Evolutionary conservation across 2,329 filamentous ascomycete genomes (phyloP).

Genomic region (Colletotrichum paranaense): DNA sequence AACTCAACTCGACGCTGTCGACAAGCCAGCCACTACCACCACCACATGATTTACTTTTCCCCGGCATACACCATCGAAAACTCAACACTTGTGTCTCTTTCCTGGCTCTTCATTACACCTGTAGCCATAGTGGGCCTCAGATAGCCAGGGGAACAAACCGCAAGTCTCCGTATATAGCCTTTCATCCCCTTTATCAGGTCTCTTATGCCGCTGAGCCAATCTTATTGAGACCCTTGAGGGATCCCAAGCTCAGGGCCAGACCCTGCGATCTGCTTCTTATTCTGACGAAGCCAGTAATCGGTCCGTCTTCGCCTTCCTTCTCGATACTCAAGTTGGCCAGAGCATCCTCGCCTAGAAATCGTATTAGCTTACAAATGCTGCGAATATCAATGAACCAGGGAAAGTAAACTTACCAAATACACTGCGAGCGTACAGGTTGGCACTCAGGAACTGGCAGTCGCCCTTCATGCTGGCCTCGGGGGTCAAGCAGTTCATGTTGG

Average conservation of each 20-base stretch:
- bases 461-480: constrained; percentile 96
- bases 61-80: neutral
- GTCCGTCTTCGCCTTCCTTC: constrained; percentile 94
- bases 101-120: constrained; percentile 21
- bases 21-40: constrained; percentile 9
- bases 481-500: constrained; percentile 98
- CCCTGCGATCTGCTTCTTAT: constrained; percentile 98
- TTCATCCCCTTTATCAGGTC: neutral
- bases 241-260: constrained; percentile 91
- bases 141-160: constrained; percentile 15
- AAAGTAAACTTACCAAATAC: constrained; percentile 86
- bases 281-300: constrained; percentile 95
- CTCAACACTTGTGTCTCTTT: neutral
- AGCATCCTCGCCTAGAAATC: constrained; percentile 86
- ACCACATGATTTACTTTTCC: neutral
- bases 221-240: constrained; percentile 94
- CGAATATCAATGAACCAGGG: neutral
- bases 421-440: constrained; percentile 94
- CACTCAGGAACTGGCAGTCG: constrained; percentile 97
- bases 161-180: constrained; percentile 28
- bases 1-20: constrained; percentile 12
- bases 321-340: constrained; percentile 97
- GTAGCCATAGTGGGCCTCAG: neutral
- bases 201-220: constrained; percentile 61
- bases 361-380: constrained; percentile 39